Base-by-base conservation (phyloP, 2,329 filamentous ascomycete genomes). In the Ophiocordyceps camponoti-floridani region DNA sequence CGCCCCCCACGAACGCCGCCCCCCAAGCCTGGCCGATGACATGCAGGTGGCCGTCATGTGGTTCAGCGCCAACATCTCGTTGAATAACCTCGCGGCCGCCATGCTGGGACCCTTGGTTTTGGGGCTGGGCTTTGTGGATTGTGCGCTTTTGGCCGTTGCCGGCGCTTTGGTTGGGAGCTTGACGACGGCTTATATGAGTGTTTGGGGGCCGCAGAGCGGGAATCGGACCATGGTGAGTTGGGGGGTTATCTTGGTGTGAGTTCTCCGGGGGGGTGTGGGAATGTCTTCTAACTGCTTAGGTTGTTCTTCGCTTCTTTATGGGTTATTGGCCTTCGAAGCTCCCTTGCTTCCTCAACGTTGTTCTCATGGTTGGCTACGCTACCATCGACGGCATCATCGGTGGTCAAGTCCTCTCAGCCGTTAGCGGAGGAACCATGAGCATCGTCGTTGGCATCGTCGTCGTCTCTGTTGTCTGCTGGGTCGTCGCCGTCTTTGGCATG, bases 331-430 rank as follows among this genome's bases (percentile, higher is more conserved):
- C 58, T 1, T 50, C 53, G n/a, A 60, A 60, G 44, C 49, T 60
- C 1, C 51, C 56, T 0, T 57, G 55, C 4, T 45, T 57, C 9
- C 54, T 57, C 16, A 56, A 55, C 43, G 48, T 58, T 70, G 74
- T 84, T 55, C 81, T 81, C 44, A 61, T 80, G 52, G 77, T 87
- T 57, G 84, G 84, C 43, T 89, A 84, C 78, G 79, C 79, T 4
- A 70, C 79, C 0, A 78, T 87, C 51, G 89, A 91, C 55, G 73
- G 76, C 45, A 87, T 91, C 49, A 82, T 89, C 14, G 84, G 83
- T 16, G 82, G 82, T 0, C 80, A 89, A 58, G 70, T 89, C 7
- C 70, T 91, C 52, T 70, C 84, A 46, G 79, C 84, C 1, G 78
- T 89, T 41, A 87, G 85, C 56, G 56, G 60, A 41, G 56, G 55